Evolutionary conservation across 1,284 basidiomycete species (phyloP).

Genomic region (Austropuccinia psidii): DNA sequence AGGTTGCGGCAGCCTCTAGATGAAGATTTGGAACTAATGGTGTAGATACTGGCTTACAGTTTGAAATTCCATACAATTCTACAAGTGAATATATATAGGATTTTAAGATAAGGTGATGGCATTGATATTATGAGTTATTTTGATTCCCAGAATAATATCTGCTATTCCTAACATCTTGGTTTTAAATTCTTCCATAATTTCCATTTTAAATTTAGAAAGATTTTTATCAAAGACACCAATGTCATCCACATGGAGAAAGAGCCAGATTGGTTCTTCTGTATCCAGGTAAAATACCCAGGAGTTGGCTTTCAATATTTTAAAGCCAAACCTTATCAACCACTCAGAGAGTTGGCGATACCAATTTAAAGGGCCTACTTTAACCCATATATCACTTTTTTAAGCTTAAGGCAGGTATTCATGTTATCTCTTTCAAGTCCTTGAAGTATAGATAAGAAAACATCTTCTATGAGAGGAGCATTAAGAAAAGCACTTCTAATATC

Average conservation of each 20-base stretch:
- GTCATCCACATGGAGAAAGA: slow-evolving; percentile 5
- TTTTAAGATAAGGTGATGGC: too few species aligned
- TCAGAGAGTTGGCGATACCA: neutral
- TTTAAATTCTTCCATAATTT: too few species aligned
- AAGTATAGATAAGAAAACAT: neutral
- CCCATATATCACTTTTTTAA: neutral
- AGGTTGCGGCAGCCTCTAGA: neutral
- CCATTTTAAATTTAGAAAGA: too few species aligned
- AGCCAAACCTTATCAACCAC: neutral
- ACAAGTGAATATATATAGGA: too few species aligned
- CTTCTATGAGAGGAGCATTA: neutral
- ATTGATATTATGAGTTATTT: too few species aligned
- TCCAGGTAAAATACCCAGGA: neutral
- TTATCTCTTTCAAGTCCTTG: neutral
- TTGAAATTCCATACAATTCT: too few species aligned
- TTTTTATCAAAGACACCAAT: neutral
- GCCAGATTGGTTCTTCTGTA: neutral
- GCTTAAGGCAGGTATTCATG: neutral
- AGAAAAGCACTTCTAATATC: neutral
- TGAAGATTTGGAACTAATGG: too few species aligned
- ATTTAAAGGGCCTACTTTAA: neutral
- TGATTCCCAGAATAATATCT: too few species aligned
- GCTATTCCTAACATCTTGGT: too few species aligned
- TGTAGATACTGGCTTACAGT: too few species aligned
- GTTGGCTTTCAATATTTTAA: neutral